Percentiles rank a stretch among this genome's conserved stretches.
Evolutionary conservation across 805 yeast species (phyloP).

Genomic region (Cyberlindnera misumaiensis): DNA sequence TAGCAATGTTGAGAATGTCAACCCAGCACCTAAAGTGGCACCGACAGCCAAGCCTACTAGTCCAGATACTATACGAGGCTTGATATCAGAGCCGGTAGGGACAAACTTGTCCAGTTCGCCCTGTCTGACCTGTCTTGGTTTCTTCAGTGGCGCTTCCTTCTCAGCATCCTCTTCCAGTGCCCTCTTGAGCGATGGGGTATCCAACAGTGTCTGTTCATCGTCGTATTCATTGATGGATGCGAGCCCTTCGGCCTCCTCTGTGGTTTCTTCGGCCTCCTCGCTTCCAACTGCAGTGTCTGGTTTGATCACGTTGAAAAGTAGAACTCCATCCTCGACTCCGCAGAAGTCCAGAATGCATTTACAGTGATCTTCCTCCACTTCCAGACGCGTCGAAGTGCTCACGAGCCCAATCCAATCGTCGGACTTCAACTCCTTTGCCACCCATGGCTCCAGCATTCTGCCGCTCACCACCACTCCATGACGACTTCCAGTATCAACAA

Average conservation of each 20-base stretch:
- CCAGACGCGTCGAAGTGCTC: neutral
- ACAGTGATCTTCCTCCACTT: slow-evolving; percentile 1
- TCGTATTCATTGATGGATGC: neutral
- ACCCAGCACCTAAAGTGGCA: slow-evolving; percentile 13
- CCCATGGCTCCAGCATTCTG: neutral
- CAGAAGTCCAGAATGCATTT: slow-evolving; percentile 3
- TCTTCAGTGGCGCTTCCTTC: too few relatives aligned
- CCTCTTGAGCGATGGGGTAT: too few relatives aligned
- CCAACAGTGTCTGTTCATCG: too few relatives aligned
- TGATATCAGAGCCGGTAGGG: neutral
- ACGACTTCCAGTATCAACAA: slow-evolving; percentile 1
- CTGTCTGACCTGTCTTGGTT: neutral
- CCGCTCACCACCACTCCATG: slow-evolving; percentile 10
- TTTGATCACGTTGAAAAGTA: slow-evolving; percentile 3
- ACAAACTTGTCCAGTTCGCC: neutral
- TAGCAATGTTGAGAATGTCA: slow-evolving; percentile 11
- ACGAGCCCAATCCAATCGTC: slow-evolving; percentile 11
- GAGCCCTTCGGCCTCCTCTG: slow-evolving; percentile 1
- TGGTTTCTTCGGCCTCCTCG: neutral
- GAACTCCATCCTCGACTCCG: slow-evolving; percentile 1
- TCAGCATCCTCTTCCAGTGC: too few relatives aligned
- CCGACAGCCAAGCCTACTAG: slow-evolving; percentile 11
- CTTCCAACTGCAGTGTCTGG: neutral
- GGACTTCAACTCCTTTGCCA: neutral
- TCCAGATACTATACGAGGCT: slow-evolving; percentile 4